phyloP scores from a whole-genome alignment of 257 asterid species.

The Solanum virginianum region DNA sequence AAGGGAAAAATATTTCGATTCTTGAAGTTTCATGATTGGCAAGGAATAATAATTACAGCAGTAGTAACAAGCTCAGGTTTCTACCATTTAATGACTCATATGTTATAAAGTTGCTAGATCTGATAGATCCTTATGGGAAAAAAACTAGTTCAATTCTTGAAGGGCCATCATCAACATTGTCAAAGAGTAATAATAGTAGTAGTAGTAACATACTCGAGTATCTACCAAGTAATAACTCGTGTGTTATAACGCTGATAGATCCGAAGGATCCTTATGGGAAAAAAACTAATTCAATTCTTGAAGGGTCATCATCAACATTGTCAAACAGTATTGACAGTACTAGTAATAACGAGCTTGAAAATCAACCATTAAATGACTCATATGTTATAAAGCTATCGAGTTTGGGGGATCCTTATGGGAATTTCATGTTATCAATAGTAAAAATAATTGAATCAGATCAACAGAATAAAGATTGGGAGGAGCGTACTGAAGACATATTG shows the following conservation, averaged over 20 bases:
- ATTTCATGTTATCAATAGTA: conserved; percentile 48
- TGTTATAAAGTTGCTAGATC: too few relatives aligned
- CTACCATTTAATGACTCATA: too few relatives aligned
- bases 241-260: conserved; percentile 21
- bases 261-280: conserved; percentile 11
- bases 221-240: too few relatives aligned
- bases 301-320: conserved; percentile 1
- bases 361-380: conserved; percentile 14
- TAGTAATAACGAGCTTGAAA: neutral
- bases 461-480: conserved; percentile 27
- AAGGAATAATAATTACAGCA: too few relatives aligned
- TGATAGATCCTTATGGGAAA: too few relatives aligned
- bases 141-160: too few relatives aligned
- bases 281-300: conserved; percentile 36
- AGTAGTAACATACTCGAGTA: too few relatives aligned
- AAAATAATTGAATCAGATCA: conserved; percentile 47
- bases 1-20: conserved; percentile 38
- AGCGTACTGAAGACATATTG: conserved; percentile 29
- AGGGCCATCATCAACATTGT: too few relatives aligned
- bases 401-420: conserved; percentile 28
- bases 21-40: conserved; percentile 10
- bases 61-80: too few relatives aligned
- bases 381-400: conserved; percentile 13
- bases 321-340: neutral
- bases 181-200: too few relatives aligned